Evolutionary conservation across 371 early-diverging fungal genomes (phyloP).

Genomic region (Cokeromyces recurvatus): DNA sequence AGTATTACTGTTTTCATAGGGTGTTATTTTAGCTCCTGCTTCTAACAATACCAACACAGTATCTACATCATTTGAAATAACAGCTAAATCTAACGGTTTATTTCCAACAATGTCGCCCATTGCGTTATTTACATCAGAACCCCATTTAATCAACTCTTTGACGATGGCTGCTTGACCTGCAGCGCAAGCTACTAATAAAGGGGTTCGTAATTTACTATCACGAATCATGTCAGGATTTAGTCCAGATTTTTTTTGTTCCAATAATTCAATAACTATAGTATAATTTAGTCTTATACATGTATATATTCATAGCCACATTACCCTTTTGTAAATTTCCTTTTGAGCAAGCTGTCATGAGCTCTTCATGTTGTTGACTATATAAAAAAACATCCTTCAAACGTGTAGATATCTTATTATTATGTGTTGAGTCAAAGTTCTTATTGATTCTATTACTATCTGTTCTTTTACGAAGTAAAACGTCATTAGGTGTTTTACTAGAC

Average conservation of each 20-base stretch:
- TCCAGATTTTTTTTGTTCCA: slow-evolving; percentile 20
- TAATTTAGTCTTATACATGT: not conserved
- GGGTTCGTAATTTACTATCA: slow-evolving; percentile 42
- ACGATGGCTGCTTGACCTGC: slow-evolving; percentile 39
- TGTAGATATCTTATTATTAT: slow-evolving; percentile 5
- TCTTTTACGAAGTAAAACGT: slow-evolving; percentile 1
- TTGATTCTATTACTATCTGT: not conserved
- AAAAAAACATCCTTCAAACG: slow-evolving; percentile 31
- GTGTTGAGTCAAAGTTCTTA: slow-evolving; percentile 2
- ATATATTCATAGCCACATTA: slow-evolving; percentile 3
- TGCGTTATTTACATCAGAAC: slow-evolving; percentile 44
- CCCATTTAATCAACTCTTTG: slow-evolving; percentile 23
- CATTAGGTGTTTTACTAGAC: slow-evolving; percentile 22
- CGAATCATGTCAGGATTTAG: slow-evolving; percentile 40
- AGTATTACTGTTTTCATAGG: not conserved
- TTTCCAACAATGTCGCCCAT: slow-evolving; percentile 47
- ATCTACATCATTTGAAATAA: slow-evolving; percentile 41
- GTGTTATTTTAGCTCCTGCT: slow-evolving; percentile 19
- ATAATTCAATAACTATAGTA: slow-evolving; percentile 24
- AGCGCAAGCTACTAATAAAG: slow-evolving; percentile 44
- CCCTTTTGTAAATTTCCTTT: slow-evolving; percentile 37
- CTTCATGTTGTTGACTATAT: slow-evolving; percentile 32
- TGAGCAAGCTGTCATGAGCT: slow-evolving; percentile 36
- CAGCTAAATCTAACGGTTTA: slow-evolving; percentile 42
- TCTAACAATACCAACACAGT: slow-evolving; percentile 37